Conservation (phyloP, 331 rosid genomes). For the Acacia concinna region DNA sequence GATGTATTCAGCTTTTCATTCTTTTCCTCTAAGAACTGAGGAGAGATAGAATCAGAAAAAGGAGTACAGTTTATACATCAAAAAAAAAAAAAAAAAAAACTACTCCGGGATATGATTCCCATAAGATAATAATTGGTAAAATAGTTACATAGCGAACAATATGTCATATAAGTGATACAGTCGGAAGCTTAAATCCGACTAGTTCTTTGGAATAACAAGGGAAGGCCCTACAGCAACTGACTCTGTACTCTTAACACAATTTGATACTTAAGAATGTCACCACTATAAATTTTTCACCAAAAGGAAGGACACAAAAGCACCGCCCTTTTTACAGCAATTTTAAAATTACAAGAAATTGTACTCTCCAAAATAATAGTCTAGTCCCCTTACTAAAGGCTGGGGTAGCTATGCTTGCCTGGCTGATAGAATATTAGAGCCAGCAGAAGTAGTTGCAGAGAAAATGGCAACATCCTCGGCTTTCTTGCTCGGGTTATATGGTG, state of each 20-base stretch:
- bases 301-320: constrained; percentile 17
- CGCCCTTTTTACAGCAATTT: constrained; percentile 24
- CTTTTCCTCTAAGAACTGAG: neutral
- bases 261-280: constrained; percentile 16
- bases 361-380: constrained; percentile 18
- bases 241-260: constrained; percentile 27
- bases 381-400: constrained; percentile 12
- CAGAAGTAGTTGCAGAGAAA: constrained; percentile 31
- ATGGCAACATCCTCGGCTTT: constrained; percentile 54
- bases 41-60: neutral
- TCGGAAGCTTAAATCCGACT: constrained; percentile 30
- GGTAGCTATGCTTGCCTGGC: constrained; percentile 34
- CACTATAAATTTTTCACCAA: constrained; percentile 20
- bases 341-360: constrained; percentile 34
- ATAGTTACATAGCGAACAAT: constrained; percentile 31
- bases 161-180: constrained; percentile 19
- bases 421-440: constrained; percentile 1
- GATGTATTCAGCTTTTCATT: neutral
- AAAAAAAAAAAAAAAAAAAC: constrained; percentile 24
- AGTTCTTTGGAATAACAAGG: constrained; percentile 26
- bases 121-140: constrained; percentile 17
- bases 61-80: neutral
- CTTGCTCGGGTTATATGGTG: constrained; percentile 69
- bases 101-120: constrained; percentile 28
- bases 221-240: constrained; percentile 11